These are phyloP conservation scores for Durotheca rogersii DNA, from an alignment of 495 filamentous ascomycete species.

Conservation along the genomic window DNA sequence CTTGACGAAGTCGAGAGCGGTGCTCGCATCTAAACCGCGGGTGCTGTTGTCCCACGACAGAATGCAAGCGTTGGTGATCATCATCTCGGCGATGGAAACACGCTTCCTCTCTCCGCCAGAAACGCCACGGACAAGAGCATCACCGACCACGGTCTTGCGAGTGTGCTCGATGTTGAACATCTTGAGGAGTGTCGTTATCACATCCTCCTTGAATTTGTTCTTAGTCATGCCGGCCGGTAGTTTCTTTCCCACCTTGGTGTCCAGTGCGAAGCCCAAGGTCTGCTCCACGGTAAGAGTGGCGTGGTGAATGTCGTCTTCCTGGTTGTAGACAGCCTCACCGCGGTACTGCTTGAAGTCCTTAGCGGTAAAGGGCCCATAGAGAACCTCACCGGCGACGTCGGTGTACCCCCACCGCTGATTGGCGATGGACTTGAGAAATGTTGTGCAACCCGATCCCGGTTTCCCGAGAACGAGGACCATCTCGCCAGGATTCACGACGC, in stretches of 20 bases:
- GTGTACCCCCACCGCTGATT: conserved; percentile 83
- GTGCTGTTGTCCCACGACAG: conserved; percentile 84
- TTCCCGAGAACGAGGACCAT: conserved; percentile 88
- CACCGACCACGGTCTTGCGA: conserved; percentile 76
- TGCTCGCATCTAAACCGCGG: conserved; percentile 79
- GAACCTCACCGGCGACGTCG: conserved; percentile 70
- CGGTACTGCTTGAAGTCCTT: conserved; percentile 64
- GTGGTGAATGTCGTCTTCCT: conserved; percentile 80
- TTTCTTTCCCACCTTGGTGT: conserved; percentile 76
- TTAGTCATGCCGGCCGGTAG: conserved; percentile 65
- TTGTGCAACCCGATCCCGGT: conserved; percentile 84
- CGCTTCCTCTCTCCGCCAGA: conserved; percentile 84
- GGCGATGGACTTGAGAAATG: conserved; percentile 80
- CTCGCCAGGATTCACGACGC: conserved; percentile 70
- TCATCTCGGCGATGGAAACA: conserved; percentile 69
- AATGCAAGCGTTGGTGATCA: conserved; percentile 71
- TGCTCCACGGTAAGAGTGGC: conserved; percentile 81
- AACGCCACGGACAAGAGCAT: conserved; percentile 78
- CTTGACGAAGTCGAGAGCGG: conserved; percentile 71
- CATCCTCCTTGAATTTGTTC: conserved; percentile 67
- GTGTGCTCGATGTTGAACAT: conserved; percentile 92
- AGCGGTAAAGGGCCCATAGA: conserved; percentile 70
- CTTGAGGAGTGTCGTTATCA: conserved; percentile 69
- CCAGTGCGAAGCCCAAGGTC: conserved; percentile 79
- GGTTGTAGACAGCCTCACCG: conserved; percentile 84